phyloP scores from a whole-genome alignment of 768 basidiomycete species.

The Pisolithus orientalis region DNA sequence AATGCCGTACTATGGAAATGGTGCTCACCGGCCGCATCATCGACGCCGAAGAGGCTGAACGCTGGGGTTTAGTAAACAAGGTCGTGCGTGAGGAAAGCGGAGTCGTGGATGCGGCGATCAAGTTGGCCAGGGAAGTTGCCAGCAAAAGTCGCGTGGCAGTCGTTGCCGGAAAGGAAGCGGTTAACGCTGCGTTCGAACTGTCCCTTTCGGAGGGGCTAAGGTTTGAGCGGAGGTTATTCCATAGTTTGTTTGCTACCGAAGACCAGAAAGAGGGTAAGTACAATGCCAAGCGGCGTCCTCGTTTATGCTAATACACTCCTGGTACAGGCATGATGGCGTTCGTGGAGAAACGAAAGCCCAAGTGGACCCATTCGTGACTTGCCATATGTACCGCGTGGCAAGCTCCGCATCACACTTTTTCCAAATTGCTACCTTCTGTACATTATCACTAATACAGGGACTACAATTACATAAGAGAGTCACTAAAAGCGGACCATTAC shows the following conservation, averaged over 20 bases:
- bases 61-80: slow-evolving; percentile 83
- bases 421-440: too few relatives aligned
- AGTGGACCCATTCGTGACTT: slow-evolving; percentile 57
- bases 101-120: slow-evolving; percentile 83
- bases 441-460: not conserved
- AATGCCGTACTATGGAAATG: slow-evolving; percentile 93
- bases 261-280: slow-evolving; percentile 91
- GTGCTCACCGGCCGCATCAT: slow-evolving; percentile 83
- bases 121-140: slow-evolving; percentile 72
- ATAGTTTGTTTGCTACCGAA: slow-evolving; percentile 84
- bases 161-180: slow-evolving; percentile 87
- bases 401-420: too few relatives aligned
- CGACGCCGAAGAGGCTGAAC: slow-evolving; percentile 72
- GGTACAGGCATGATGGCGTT: slow-evolving; percentile 87
- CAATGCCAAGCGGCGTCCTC: not conserved
- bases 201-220: slow-evolving; percentile 76
- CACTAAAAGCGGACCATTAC: not conserved
- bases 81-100: slow-evolving; percentile 74
- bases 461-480: not conserved
- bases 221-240: slow-evolving; percentile 87
- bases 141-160: slow-evolving; percentile 79
- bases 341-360: slow-evolving; percentile 84
- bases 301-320: not conserved
- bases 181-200: slow-evolving; percentile 88
- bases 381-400: too few relatives aligned